These are phyloP conservation scores for Nemania sp. DNA, from an alignment of 2,329 filamentous ascomycete genomes.

Conservation along the genomic window DNA sequence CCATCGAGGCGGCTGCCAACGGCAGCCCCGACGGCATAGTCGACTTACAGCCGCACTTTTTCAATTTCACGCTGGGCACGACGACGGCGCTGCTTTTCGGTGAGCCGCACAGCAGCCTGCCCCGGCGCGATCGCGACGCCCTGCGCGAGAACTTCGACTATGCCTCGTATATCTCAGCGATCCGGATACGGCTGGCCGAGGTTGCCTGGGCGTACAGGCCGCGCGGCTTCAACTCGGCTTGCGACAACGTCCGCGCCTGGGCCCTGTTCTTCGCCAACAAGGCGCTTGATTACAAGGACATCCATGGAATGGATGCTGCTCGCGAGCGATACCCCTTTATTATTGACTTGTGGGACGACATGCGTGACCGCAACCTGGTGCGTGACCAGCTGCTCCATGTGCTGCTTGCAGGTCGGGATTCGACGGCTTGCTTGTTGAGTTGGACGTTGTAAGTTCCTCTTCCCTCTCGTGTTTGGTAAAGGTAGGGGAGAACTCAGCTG, in stretches of 20 bases:
- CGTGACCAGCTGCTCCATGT: slow-evolving; percentile 32
- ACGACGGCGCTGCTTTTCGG: slow-evolving; percentile 35
- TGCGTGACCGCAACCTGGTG: slow-evolving; percentile 14
- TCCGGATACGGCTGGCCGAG: slow-evolving; percentile 28
- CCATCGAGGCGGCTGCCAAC: neutral
- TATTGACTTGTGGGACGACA: slow-evolving; percentile 42
- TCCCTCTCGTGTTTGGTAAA: neutral
- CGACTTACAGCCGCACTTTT: slow-evolving; percentile 34
- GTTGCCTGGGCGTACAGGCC: slow-evolving; percentile 24
- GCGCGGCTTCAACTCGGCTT: slow-evolving; percentile 20
- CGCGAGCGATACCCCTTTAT: slow-evolving; percentile 49
- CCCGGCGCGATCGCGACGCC: slow-evolving; percentile 17
- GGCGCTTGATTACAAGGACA: slow-evolving; percentile 29
- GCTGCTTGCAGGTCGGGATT: slow-evolving; percentile 30
- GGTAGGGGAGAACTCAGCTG: neutral
- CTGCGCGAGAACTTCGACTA: slow-evolving; percentile 33
- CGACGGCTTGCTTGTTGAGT: slow-evolving; percentile 28
- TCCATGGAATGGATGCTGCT: slow-evolving; percentile 19
- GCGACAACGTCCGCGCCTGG: slow-evolving; percentile 28
- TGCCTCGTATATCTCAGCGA: slow-evolving; percentile 20
- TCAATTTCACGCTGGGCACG: slow-evolving; percentile 32
- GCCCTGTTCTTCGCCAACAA: slow-evolving; percentile 40
- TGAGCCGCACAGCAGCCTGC: slow-evolving; percentile 30
- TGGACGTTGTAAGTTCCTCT: slow-evolving; percentile 29
- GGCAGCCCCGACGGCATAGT: slow-evolving; percentile 16